A percentile compares a stretch with the other conserved stretches of the same genome.
Conservation (phyloP, 176 grass and related monocot species). For the Raddia guianensis region DNA sequence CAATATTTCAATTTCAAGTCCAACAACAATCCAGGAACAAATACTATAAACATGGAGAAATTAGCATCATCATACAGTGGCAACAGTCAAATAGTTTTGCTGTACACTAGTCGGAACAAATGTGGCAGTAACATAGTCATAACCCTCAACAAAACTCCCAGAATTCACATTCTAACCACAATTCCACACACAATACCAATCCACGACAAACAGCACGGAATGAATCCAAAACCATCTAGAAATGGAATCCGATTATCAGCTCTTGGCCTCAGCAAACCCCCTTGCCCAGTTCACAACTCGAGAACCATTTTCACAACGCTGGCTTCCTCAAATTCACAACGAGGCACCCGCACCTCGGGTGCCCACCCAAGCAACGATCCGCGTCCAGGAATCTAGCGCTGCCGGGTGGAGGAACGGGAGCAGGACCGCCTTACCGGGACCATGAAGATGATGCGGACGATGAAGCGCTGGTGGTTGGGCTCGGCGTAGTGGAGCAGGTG, state of each 20-base stretch:
- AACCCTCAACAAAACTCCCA: too few species aligned
- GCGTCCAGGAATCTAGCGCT: background rate
- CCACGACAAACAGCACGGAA: background rate
- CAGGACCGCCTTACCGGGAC: slow-evolving; percentile 52
- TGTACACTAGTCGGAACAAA: background rate
- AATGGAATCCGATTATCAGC: background rate
- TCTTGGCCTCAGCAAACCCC: background rate
- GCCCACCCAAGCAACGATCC: background rate
- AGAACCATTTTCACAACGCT: too few species aligned
- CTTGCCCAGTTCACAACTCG: background rate
- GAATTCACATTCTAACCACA: background rate
- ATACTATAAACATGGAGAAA: background rate
- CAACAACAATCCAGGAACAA: background rate
- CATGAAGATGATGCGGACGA: slow-evolving; percentile 87
- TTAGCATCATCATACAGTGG: background rate
- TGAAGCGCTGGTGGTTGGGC: slow-evolving; percentile 75
- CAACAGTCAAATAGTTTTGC: background rate
- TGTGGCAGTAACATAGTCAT: background rate
- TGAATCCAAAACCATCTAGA: background rate
- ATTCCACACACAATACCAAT: background rate
- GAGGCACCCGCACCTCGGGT: too few species aligned
- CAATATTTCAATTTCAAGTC: slow-evolving; percentile 1
- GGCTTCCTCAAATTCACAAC: background rate
- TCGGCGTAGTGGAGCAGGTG: slow-evolving; percentile 78
- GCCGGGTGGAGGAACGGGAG: background rate